Percentiles rank a stretch among this genome's conserved stretches.
phyloP scores from a whole-genome alignment of 192 early-diverging fungal species.

The Backusella parvicylindrica region DNA sequence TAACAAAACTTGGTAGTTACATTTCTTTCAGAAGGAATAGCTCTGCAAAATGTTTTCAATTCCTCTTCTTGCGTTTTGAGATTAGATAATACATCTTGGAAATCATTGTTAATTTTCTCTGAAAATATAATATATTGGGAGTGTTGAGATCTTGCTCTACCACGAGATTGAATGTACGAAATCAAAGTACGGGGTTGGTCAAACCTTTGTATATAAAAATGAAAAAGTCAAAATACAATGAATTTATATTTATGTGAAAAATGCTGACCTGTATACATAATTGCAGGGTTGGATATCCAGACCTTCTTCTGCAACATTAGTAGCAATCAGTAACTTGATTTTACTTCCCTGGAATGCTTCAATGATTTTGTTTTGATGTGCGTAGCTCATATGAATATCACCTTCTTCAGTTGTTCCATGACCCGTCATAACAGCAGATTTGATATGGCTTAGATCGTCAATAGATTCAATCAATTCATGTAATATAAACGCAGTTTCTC shows the following conservation, averaged over 20 bases:
- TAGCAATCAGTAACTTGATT: slow-evolving; percentile 81
- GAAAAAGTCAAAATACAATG: not conserved
- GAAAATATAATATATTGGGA: slow-evolving; percentile 80
- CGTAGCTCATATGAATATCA: slow-evolving; percentile 42
- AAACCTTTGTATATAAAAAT: slow-evolving; percentile 46
- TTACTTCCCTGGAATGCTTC: slow-evolving; percentile 57
- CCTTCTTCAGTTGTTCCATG: slow-evolving; percentile 41
- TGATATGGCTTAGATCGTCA: slow-evolving; percentile 42
- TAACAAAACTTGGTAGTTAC: slow-evolving; percentile 15
- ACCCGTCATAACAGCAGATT: slow-evolving; percentile 53
- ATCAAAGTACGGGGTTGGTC: slow-evolving; percentile 68
- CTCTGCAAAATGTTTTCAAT: slow-evolving; percentile 59
- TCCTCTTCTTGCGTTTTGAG: slow-evolving; percentile 45
- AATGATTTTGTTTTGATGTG: slow-evolving; percentile 60
- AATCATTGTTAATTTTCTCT: slow-evolving; percentile 36
- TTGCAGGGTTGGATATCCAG: slow-evolving; percentile 92
- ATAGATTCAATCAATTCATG: slow-evolving; percentile 59
- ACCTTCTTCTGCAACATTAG: slow-evolving; percentile 93
- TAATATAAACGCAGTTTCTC: slow-evolving; percentile 60
- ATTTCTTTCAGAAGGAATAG: slow-evolving; percentile 38
- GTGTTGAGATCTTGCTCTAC: slow-evolving; percentile 70
- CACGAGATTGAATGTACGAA: slow-evolving; percentile 85
- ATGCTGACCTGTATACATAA: slow-evolving; percentile 65
- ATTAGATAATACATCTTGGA: slow-evolving; percentile 30
- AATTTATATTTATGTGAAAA: not conserved